Evolutionary conservation across 2,329 filamentous ascomycete species (phyloP).

Genomic region (Aureobasidium lini): DNA sequence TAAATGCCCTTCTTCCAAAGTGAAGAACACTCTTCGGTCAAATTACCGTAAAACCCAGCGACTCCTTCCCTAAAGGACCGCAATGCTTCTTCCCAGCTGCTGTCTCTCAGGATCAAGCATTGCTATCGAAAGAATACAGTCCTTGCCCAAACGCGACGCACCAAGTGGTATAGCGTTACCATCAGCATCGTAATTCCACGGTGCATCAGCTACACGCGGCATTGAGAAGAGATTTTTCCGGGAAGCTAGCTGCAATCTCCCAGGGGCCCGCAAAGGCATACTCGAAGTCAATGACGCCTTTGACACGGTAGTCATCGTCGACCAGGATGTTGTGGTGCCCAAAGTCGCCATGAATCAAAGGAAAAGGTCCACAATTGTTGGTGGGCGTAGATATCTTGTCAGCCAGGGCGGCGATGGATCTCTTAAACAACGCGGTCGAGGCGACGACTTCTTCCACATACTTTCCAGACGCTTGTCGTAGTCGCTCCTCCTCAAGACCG

Average conservation of each 20-base stretch:
- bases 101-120: not conserved
- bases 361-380: too few relatives aligned
- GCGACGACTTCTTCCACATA: too few relatives aligned
- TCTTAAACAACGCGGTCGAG: too few relatives aligned
- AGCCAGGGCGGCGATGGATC: too few relatives aligned
- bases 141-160: not conserved
- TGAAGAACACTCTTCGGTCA: too few relatives aligned
- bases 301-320: not conserved
- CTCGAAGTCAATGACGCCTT: not conserved
- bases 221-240: not conserved
- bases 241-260: not conserved
- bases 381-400: too few relatives aligned
- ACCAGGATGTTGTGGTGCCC: not conserved
- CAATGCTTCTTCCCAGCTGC: not conserved
- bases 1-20: too few relatives aligned
- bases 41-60: too few relatives aligned
- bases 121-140: not conserved
- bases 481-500: too few relatives aligned
- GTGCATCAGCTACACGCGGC: not conserved
- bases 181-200: not conserved
- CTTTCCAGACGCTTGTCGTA: too few relatives aligned
- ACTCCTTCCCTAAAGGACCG: not conserved
- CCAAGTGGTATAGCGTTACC: not conserved
- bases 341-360: too few relatives aligned
- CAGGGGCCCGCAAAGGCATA: not conserved